phyloP scores from a whole-genome alignment of 1,284 basidiomycete genomes.

The Sporisorium scitamineum region DNA sequence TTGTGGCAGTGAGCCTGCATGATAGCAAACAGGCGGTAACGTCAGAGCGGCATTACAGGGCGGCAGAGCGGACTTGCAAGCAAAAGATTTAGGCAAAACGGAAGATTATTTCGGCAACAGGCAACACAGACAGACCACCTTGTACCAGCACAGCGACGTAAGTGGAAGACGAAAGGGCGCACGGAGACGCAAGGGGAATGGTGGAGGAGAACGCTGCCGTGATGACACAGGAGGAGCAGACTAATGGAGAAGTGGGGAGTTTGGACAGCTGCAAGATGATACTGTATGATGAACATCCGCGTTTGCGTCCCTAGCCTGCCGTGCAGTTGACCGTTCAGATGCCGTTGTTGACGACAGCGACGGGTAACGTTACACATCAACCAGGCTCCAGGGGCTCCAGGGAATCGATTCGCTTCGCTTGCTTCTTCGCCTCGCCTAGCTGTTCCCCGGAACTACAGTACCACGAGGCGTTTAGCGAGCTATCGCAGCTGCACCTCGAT shows the following conservation, averaged over 20 bases:
- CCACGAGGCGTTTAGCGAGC: constrained; percentile 29
- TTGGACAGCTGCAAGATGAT: constrained; percentile 3
- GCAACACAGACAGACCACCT: not conserved
- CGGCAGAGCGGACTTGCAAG: constrained; percentile 1
- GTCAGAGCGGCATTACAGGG: not conserved
- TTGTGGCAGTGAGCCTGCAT: not conserved
- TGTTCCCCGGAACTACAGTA: not conserved
- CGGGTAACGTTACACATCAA: not conserved
- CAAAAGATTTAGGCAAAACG: not conserved
- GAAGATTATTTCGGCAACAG: not conserved
- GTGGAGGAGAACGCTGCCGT: not conserved
- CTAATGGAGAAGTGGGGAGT: not conserved
- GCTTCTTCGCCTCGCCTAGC: not conserved
- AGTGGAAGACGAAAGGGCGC: not conserved
- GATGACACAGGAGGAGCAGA: not conserved
- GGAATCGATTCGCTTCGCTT: not conserved
- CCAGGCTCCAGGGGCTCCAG: not conserved
- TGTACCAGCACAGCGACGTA: not conserved
- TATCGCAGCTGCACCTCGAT: constrained; percentile 3
- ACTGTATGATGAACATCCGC: not conserved
- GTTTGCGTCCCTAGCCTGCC: not conserved
- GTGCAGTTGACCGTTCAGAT: not conserved
- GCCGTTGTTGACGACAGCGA: not conserved
- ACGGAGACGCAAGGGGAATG: not conserved
- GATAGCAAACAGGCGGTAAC: not conserved